These are phyloP conservation scores for Metschnikowia baotianmanensis DNA, from an alignment of 805 yeast species.

Conservation along the genomic window DNA sequence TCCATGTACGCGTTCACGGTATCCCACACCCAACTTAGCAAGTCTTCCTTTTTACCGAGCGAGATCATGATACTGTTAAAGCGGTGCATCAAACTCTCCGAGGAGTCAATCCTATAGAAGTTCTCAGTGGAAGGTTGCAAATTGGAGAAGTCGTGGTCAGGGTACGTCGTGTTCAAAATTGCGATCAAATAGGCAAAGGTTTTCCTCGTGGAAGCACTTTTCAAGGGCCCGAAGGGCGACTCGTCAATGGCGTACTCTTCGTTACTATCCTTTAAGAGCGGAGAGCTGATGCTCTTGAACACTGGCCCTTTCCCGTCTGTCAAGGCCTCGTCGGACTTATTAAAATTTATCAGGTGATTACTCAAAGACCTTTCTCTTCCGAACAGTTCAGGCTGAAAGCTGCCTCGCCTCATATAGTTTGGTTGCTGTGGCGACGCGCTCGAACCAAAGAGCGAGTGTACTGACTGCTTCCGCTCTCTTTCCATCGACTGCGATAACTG, in stretches of 20 bases:
- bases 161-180: slow-evolving; percentile 86
- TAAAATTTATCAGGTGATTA: slow-evolving; percentile 24
- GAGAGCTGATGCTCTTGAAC: slow-evolving; percentile 13
- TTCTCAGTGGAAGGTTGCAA: slow-evolving; percentile 75
- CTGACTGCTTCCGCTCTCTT: slow-evolving; percentile 37
- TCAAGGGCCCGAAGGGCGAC: slow-evolving; percentile 90
- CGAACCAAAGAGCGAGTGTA: slow-evolving; percentile 35
- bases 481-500: slow-evolving; percentile 40
- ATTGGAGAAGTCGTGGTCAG: slow-evolving; percentile 91
- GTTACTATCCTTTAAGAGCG: slow-evolving; percentile 11
- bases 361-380: slow-evolving; percentile 30
- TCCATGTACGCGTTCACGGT: slow-evolving; percentile 81
- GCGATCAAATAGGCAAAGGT: slow-evolving; percentile 90
- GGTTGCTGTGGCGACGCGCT: slow-evolving; percentile 35
- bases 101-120: slow-evolving; percentile 33
- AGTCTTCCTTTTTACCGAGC: slow-evolving; percentile 40
- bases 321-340: slow-evolving; percentile 15
- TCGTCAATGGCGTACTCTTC: slow-evolving; percentile 32
- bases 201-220: slow-evolving; percentile 79
- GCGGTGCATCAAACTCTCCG: slow-evolving; percentile 54
- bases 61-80: slow-evolving; percentile 74
- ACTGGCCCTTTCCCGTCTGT: slow-evolving; percentile 1
- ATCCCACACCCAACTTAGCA: slow-evolving; percentile 79
- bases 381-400: slow-evolving; percentile 17
- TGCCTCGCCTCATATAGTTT: slow-evolving; percentile 25